Conservation (phyloP, 805 yeast species). For the Candida nitratophila region DNA sequence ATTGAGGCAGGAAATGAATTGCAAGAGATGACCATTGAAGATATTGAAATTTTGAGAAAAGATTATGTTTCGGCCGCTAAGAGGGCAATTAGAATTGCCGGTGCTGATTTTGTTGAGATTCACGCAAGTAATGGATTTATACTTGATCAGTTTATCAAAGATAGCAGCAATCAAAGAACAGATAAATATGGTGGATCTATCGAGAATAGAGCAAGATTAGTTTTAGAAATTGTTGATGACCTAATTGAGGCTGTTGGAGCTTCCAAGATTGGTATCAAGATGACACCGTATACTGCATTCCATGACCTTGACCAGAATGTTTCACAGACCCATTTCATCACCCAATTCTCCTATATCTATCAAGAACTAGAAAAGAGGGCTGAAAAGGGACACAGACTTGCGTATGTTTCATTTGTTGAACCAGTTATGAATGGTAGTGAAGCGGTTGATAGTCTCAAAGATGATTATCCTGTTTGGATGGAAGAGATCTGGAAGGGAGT, state of each 20-base stretch:
- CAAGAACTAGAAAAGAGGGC: constrained; percentile 28
- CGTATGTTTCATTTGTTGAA: constrained; percentile 30
- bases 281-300: constrained; percentile 33
- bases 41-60: constrained; percentile 33
- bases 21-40: constrained; percentile 33
- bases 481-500: constrained; percentile 21
- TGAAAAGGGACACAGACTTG: constrained; percentile 4
- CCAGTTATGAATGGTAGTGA: constrained; percentile 65
- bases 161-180: constrained; percentile 23
- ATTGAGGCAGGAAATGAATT: constrained; percentile 34
- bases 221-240: constrained; percentile 40
- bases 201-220: constrained; percentile 29
- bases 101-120: constrained; percentile 28
- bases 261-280: constrained; percentile 35
- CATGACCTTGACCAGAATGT: constrained; percentile 29
- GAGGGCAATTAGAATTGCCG: constrained; percentile 25
- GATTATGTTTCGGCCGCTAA: constrained; percentile 40
- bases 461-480: neutral
- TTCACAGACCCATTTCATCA: constrained; percentile 25
- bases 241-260: constrained; percentile 40
- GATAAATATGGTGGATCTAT: constrained; percentile 32
- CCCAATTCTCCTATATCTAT: constrained; percentile 26
- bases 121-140: constrained; percentile 29
- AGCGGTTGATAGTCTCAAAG: constrained; percentile 32
- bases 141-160: constrained; percentile 25